These are phyloP conservation scores for Bipolaris bicolor DNA, from an alignment of 2,329 filamentous ascomycete species.

Conservation along the genomic window DNA sequence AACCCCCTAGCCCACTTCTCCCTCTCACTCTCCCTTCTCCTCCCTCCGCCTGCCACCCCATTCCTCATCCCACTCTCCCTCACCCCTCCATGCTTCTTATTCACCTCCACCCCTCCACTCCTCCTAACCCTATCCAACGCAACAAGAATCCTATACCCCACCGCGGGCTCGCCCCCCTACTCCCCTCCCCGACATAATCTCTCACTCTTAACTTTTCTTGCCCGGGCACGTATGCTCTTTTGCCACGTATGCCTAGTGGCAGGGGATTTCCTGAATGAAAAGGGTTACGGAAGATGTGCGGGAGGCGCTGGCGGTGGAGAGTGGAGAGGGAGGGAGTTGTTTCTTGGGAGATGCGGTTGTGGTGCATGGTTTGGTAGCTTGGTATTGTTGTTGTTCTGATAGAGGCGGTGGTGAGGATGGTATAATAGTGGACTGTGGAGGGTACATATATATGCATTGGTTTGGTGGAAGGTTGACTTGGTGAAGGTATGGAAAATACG, in stretches of 20 bases:
- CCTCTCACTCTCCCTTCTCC: not conserved
- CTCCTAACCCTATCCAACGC: not conserved
- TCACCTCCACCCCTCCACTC: too few species aligned
- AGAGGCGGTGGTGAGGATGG: too few species aligned
- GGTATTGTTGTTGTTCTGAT: not conserved
- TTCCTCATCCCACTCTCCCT: too few species aligned
- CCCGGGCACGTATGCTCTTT: not conserved
- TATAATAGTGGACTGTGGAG: too few species aligned
- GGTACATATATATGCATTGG: too few species aligned
- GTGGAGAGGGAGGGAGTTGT: too few species aligned
- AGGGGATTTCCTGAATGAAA: not conserved
- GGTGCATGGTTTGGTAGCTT: not conserved
- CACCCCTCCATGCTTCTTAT: too few species aligned
- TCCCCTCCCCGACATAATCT: not conserved
- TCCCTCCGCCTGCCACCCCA: not conserved
- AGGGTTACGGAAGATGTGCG: not conserved
- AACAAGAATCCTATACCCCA: not conserved
- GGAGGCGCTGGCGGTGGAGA: not conserved
- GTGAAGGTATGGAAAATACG: too few species aligned
- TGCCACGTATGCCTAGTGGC: not conserved
- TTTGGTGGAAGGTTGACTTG: too few species aligned
- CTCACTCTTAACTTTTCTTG: not conserved
- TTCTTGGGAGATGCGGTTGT: not conserved
- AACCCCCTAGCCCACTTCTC: not conserved
- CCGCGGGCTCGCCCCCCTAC: not conserved